Base-by-base conservation (phyloP, 345 rosid species). In the Murraya paniculata region DNA sequence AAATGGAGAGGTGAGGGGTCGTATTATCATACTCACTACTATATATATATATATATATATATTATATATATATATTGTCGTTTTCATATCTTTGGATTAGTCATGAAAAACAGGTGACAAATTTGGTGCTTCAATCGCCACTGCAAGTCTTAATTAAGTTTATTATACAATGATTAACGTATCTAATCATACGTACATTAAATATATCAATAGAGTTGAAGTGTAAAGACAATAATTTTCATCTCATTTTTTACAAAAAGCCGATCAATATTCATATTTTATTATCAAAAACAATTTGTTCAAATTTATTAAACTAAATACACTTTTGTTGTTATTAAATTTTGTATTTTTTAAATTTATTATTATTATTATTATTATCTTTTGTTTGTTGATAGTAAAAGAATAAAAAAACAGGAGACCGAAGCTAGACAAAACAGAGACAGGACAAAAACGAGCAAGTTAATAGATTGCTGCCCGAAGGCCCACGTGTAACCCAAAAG, bases 1-100 rank as follows among this genome's bases (percentile, higher is more conserved):
- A 33, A 72, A 39, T 33, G 24, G 71, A 78, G 68, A 82, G 85
- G 73, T 80, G 79, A 61, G 55, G 62, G 80, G 83, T 82, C 76
- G 35, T 55, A 33, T 68, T 39, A 41, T 68, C 25, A 7, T 38
- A 38, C 18, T 67, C 24, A 10, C 33, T 67, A 5, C 18, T n/a
- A n/a, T n/a, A n/a, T n/a, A n/a, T n/a, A n/a, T n/a, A n/a, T n/a
- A n/a, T n/a, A n/a, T n/a, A n/a, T n/a, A n/a, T n/a, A n/a, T n/a
- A n/a, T n/a, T n/a, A n/a, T n/a, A n/a, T n/a, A n/a, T n/a, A n/a
- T n/a, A n/a, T n/a, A n/a, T n/a, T n/a, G n/a, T n/a, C n/a, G n/a
- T n/a, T 53, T 53, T 19, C 21, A 16, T 18, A 8, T 31, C 24
- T 22, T 71, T 55, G 74, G 56, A 56, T 55, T 31, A 25, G 22